Conservation (phyloP, 2,329 filamentous ascomycete species). For the Venturia effusa region DNA sequence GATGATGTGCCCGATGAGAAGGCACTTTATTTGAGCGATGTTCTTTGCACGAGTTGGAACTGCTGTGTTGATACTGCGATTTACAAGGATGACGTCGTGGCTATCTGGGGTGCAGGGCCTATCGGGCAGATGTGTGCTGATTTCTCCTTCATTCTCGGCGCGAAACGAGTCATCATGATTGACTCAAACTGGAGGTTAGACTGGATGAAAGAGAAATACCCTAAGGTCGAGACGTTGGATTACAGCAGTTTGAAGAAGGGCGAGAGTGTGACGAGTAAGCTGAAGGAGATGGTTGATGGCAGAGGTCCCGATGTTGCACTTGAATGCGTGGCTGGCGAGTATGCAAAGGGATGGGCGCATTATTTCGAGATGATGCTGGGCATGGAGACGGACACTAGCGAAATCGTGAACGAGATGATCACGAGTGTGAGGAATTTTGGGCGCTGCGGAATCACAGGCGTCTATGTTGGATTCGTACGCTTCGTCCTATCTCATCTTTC, state of each 20-base stretch:
- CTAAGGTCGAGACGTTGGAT: slow-evolving; percentile 57
- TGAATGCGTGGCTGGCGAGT: slow-evolving; percentile 56
- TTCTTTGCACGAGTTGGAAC: slow-evolving; percentile 70
- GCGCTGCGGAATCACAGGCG: slow-evolving; percentile 65
- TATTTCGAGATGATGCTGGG: slow-evolving; percentile 51
- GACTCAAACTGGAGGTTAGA: slow-evolving; percentile 64
- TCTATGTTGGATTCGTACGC: slow-evolving; percentile 49
- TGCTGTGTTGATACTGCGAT: slow-evolving; percentile 74
- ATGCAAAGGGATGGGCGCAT: slow-evolving; percentile 51
- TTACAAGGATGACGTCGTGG: slow-evolving; percentile 65
- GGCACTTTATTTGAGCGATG: slow-evolving; percentile 69
- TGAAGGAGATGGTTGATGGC: slow-evolving; percentile 64
- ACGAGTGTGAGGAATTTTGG: slow-evolving; percentile 62
- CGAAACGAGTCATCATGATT: slow-evolving; percentile 65
- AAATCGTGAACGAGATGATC: slow-evolving; percentile 72
- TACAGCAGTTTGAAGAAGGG: slow-evolving; percentile 52
- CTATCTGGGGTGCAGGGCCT: slow-evolving; percentile 78
- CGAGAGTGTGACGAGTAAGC: slow-evolving; percentile 55
- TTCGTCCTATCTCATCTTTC: slow-evolving; percentile 10
- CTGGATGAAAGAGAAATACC: slow-evolving; percentile 54
- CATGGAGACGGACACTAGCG: slow-evolving; percentile 74
- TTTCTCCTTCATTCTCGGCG: slow-evolving; percentile 59
- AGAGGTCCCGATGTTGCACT: slow-evolving; percentile 62
- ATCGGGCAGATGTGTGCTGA: slow-evolving; percentile 71
- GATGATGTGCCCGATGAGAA: slow-evolving; percentile 77